Evolutionary conservation across 371 early-diverging fungal genomes (phyloP).

Genomic region (Mucor sp.): DNA sequence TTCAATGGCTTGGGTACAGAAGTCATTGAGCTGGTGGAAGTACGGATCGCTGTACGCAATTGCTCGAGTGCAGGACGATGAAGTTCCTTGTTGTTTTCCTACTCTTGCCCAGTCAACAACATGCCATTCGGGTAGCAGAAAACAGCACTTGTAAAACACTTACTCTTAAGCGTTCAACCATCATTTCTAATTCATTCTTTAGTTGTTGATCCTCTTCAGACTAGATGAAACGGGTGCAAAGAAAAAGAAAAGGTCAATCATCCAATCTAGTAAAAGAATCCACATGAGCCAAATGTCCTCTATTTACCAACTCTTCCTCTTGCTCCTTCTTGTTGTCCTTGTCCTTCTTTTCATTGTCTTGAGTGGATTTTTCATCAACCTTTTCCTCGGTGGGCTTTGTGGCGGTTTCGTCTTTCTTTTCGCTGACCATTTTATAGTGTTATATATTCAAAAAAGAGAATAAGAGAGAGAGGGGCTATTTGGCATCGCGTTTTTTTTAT

Average conservation of each 20-base stretch:
- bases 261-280: neutral
- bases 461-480: slow-evolving; percentile 1
- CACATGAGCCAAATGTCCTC: neutral
- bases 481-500: slow-evolving; percentile 15
- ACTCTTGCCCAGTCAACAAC: neutral
- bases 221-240: slow-evolving; percentile 56
- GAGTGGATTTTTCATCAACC: slow-evolving; percentile 29
- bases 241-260: neutral
- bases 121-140: neutral
- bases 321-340: slow-evolving; percentile 49
- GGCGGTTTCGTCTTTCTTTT: slow-evolving; percentile 26
- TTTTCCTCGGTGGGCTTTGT: slow-evolving; percentile 18
- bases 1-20: slow-evolving; percentile 98
- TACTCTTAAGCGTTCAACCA: slow-evolving; percentile 88
- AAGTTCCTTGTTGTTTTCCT: slow-evolving; percentile 75
- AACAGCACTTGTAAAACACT: neutral
- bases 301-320: slow-evolving; percentile 51
- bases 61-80: slow-evolving; percentile 88
- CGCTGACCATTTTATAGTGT: slow-evolving; percentile 19
- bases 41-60: slow-evolving; percentile 86
- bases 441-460: neutral
- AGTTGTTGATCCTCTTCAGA: slow-evolving; percentile 96
- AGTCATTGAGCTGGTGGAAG: slow-evolving; percentile 97
- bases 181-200: slow-evolving; percentile 90
- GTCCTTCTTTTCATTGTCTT: slow-evolving; percentile 31